These are phyloP conservation scores for Trypanosoma avium DNA, from an alignment of 208 protist genomes.

Conservation along the genomic window DNA sequence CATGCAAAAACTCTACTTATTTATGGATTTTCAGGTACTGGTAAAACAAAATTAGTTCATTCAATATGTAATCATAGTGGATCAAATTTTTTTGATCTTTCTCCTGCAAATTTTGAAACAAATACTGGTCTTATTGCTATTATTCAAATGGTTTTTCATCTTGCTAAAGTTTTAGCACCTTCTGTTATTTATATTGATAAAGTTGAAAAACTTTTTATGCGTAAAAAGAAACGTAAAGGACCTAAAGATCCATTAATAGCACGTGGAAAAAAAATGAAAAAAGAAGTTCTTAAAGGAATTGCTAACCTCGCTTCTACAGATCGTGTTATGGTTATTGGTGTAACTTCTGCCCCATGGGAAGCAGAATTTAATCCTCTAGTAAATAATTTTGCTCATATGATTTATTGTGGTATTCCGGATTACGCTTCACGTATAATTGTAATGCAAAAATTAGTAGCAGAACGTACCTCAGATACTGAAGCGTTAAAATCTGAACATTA, in stretches of 20 bases:
- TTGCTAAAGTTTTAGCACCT: slow-evolving; percentile 85
- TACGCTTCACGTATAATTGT: slow-evolving; percentile 84
- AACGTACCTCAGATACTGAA: slow-evolving; percentile 17
- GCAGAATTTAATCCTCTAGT: slow-evolving; percentile 56
- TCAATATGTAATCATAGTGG: slow-evolving; percentile 86
- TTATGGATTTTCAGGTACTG: slow-evolving; percentile 83
- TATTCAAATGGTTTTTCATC: slow-evolving; percentile 89
- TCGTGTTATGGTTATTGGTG: slow-evolving; percentile 90
- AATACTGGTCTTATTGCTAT: slow-evolving; percentile 72
- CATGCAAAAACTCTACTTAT: slow-evolving; percentile 69
- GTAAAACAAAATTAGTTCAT: slow-evolving; percentile 91
- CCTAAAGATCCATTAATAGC: slow-evolving; percentile 47
- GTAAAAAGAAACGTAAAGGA: slow-evolving; percentile 66
- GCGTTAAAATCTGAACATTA: slow-evolving; percentile 34
- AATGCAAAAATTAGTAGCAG: slow-evolving; percentile 55
- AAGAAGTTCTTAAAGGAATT: slow-evolving; percentile 84
- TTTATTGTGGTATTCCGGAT: slow-evolving; percentile 84
- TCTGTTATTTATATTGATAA: slow-evolving; percentile 94
- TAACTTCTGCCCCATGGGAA: slow-evolving; percentile 68
- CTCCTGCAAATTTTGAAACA: slow-evolving; percentile 76
- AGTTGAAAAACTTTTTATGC: slow-evolving; percentile 86
- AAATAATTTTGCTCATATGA: slow-evolving; percentile 66
- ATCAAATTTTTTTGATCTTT: slow-evolving; percentile 93
- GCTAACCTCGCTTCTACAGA: slow-evolving; percentile 78
- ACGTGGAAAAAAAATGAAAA: slow-evolving; percentile 91